Percentiles rank a stretch among this genome's conserved stretches.
Conservation (phyloP, 331 rosid genomes). For the Rosa hybrid region DNA sequence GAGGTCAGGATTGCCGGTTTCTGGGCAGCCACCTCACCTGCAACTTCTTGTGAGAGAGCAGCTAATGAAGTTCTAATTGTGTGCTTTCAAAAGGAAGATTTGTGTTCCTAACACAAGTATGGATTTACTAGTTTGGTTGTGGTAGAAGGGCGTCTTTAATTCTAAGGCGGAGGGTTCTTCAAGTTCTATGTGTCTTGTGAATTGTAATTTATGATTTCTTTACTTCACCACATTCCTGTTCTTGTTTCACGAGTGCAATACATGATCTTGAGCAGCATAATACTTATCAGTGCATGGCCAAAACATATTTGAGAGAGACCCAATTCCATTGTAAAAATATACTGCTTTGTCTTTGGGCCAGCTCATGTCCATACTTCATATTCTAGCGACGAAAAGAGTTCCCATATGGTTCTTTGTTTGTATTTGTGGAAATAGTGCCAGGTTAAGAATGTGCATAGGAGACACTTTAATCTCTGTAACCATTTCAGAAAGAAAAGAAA, state of each 20-base stretch:
- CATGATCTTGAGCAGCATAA: not conserved
- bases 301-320: not conserved
- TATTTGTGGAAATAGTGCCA: not conserved
- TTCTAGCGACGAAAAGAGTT: not conserved
- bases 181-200: not conserved
- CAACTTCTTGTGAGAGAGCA: not conserved
- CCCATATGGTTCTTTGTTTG: not conserved
- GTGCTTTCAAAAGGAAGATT: not conserved
- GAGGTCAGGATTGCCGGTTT: too few relatives aligned
- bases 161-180: not conserved
- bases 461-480: not conserved
- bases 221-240: not conserved
- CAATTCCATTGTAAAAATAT: not conserved
- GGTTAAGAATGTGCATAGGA: not conserved
- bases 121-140: not conserved
- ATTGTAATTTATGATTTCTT: not conserved
- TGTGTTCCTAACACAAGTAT: not conserved
- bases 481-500: not conserved
- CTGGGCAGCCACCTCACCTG: too few relatives aligned
- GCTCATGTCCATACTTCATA: slow-evolving; percentile 1
- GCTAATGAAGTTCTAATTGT: not conserved
- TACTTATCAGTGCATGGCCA: not conserved
- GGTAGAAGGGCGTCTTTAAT: not conserved
- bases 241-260: not conserved
- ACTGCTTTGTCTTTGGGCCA: not conserved